Base-by-base conservation (phyloP, 1,139 yeast species). In the Blastobotrys illinoisensis region DNA sequence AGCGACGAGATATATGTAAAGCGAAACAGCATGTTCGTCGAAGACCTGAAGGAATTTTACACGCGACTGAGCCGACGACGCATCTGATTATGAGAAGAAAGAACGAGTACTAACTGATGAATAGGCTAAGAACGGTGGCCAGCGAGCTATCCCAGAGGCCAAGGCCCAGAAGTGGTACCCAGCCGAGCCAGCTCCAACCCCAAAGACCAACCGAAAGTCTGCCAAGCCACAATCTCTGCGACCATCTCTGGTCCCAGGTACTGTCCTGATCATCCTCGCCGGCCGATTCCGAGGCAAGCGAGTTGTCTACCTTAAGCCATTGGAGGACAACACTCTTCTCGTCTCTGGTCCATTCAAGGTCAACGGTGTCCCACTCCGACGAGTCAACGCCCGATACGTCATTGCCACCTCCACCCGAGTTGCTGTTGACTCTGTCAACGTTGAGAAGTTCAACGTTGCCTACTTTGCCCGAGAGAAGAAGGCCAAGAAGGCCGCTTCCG, bases 281-380 rank as follows among this genome's bases (percentile, higher is more conserved):
- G 99, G 99, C 78, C 91, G 97, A 81, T 93, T 90, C 96, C 88
- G 99, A 82, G 99, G 99, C 78, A 95, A 93, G 90, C 93, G 99
- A 83, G 99, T 93, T 72, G 98, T 93, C 64, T 88, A 87, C 90
- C 86, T 93, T 77, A 93, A 93, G 88, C 81, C 86, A 80, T 85
- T 95, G 76, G 98, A 90, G 81, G 99, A 95, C 86, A 89, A 88
- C 91, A 93, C 98, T 67, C 83, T 95, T 74, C 88, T 93, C 76
- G 97, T 93, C 66, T 81, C 97, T 63, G 99, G 99, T 76, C 99
- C 99, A 74, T 95, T 93, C 96, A 95, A 93, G 86, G 89, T 93
- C 73, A 95, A 95, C 80, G 99, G 99, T 84, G 99, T 93, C 69
- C 99, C 99, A 78, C 86, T 93, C 78, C 89, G 97, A 86, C 89